Evolutionary conservation across 495 filamentous ascomycete genomes (phyloP), one percentile per base, ranked within the genome.

Genomic region (Chaetomium fimeti): DNA sequence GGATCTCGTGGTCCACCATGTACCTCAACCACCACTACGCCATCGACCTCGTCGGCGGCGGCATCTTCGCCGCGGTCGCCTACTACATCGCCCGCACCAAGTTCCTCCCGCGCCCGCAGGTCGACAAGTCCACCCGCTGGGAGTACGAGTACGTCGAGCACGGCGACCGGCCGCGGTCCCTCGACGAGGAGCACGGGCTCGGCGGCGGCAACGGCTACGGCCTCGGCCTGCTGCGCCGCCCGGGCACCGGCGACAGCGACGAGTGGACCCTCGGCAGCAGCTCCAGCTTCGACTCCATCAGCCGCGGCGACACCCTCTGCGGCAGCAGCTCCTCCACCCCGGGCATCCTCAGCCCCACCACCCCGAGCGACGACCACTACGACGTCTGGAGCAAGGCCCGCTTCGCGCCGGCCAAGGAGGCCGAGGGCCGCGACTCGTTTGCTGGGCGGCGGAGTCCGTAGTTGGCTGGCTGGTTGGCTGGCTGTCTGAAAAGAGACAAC

Each of bases 1-100:
- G 93, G 93, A 87, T 97, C 71, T 96, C 91, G 89, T 97, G 93
- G 93, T 88, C 93, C n/a, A 97, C 93, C 56, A 94, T 97, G 89
- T 96, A 97, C 71, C 85, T 97, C 59, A 93, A 91, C 49, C 93
- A 97, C 76, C 93, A 97, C 76, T 97, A 97, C 71, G 93, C 93
- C 53, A 89, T 97, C 52, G 93, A 97, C 76, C 79, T 97, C 52
- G 89, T 97, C 55, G 91, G 87, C 61, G 93, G 93, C 66, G 90
- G 88, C 75, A 76, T 95, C 54, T 76, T 97, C 57, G 90, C 93
- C 59, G 88, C 84, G n/a, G 76, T 89, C 42, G 79, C 85, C 24
- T 97, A 91, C 80, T 93, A 90, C 77, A 83, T 93, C 53, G 85
- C 89, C 45, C 87, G 91, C 70, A 83, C 85, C 54, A 85, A 87